Percentiles rank a stretch among this genome's conserved stretches.
These are phyloP conservation scores for Tylopilus plumbeoviolaceoides DNA, from an alignment of 768 basidiomycete species.

Conservation along the genomic window DNA sequence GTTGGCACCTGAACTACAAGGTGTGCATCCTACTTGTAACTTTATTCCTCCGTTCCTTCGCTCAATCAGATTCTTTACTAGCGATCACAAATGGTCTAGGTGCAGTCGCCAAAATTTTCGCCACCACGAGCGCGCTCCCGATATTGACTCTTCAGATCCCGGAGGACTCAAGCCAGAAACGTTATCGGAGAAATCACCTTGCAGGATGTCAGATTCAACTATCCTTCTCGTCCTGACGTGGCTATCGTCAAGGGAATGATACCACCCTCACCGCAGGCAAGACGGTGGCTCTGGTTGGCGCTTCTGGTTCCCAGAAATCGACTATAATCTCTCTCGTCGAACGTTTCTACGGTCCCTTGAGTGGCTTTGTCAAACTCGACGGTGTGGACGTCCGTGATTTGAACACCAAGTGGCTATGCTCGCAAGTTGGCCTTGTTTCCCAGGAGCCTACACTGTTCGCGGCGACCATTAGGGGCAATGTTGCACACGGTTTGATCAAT, in stretches of 20 bases:
- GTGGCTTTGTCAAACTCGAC: slow-evolving; percentile 63
- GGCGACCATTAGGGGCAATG: slow-evolving; percentile 77
- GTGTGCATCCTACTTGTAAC: slow-evolving; percentile 30
- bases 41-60: too few relatives aligned
- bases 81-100: slow-evolving; percentile 75
- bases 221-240: slow-evolving; percentile 80
- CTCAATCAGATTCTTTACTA: slow-evolving; percentile 21
- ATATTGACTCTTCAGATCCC: slow-evolving; percentile 75
- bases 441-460: slow-evolving; percentile 88
- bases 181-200: slow-evolving; percentile 73
- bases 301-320: slow-evolving; percentile 76
- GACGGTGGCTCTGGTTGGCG: slow-evolving; percentile 75
- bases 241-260: slow-evolving; percentile 70
- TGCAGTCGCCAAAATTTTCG: slow-evolving; percentile 86
- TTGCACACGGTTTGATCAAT: slow-evolving; percentile 80
- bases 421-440: slow-evolving; percentile 83
- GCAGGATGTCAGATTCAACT: slow-evolving; percentile 74
- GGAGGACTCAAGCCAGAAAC: slow-evolving; percentile 63
- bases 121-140: slow-evolving; percentile 81
- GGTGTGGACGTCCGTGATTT: slow-evolving; percentile 69
- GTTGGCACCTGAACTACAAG: slow-evolving; percentile 86
- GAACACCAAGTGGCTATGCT: slow-evolving; percentile 81
- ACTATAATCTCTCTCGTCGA: slow-evolving; percentile 78
- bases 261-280: slow-evolving; percentile 72
- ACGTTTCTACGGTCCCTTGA: slow-evolving; percentile 81